Base-by-base conservation (phyloP, 2,329 filamentous ascomycete species). In the Fusarium decemcellulare region DNA sequence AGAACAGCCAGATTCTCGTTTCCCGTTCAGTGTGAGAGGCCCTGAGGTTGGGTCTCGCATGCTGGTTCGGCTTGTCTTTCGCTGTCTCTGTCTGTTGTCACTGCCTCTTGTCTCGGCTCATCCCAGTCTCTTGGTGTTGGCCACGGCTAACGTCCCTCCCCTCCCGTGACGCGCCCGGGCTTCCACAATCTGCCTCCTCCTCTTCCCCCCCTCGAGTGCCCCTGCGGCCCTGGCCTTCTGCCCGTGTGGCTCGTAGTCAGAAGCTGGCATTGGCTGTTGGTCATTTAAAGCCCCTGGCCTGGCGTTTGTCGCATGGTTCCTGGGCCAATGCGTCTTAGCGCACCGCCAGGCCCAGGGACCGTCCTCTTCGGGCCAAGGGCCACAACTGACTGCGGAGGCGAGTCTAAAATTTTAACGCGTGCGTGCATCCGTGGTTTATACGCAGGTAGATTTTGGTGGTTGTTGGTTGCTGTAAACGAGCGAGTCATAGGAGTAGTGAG, bases 311-410 rank as follows among this genome's bases (percentile, higher is more conserved):
- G 56, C 23, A 65, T 62, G 56, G 72, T 74, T 72, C 65, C 68
- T 67, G 65, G 72, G 63, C 70, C 72, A 74, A 73, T 74, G 51
- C 61, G 60, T 54, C 61, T 62, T 74, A 72, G 72, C 69, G 62
- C 62, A 39, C 39, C 42, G 16, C 44, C 55, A 29, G 57, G 59
- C 37, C 53, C 61, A 40, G 46, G 50, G 58, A 58, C 56, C 47
- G 62, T 42, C 61, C 61, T 39, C 57, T 46, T 58, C 60, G 43
- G 53, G 44, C 30, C 48, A 37, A 39, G 64, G 67, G 71, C 71
- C 71, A 74, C 71, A 74, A 69, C 71, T 73, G 69, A 70, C 36
- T 59, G 61, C 32, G 46, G 63, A 55, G 61, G 44, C 59, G 52
- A 57, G 54, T 30, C 52, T 36, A 32, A 67, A 23, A 5, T 23